These are phyloP conservation scores for Aspergillus ellipticus DNA, from an alignment of 495 filamentous ascomycete species.

Conservation along the genomic window DNA sequence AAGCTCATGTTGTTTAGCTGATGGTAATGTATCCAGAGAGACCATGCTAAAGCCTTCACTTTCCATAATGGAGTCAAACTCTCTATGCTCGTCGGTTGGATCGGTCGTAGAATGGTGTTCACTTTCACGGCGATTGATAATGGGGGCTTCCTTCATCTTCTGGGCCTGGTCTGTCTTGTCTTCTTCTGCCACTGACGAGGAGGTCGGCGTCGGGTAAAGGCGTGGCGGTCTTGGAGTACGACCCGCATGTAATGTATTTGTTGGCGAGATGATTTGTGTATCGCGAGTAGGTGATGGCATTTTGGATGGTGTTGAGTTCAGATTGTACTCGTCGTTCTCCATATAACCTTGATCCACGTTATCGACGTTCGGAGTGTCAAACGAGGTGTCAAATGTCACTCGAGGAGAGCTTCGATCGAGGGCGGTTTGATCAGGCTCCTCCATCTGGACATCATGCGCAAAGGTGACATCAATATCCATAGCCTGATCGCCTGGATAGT, in stretches of 20 bases:
- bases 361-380: conserved; percentile 30
- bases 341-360: conserved; percentile 28
- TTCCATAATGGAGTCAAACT: conserved; percentile 56
- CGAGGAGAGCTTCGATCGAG: conserved; percentile 11
- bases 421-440: conserved; percentile 4
- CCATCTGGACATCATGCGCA: conserved; percentile 20
- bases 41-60: conserved; percentile 61
- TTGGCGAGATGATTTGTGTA: conserved; percentile 22
- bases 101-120: conserved; percentile 19
- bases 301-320: conserved; percentile 41
- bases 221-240: conserved; percentile 29
- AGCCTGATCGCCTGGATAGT: conserved; percentile 8
- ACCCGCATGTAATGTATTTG: conserved; percentile 29
- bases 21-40: conserved; percentile 51
- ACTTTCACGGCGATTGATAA: conserved; percentile 5
- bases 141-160: not conserved
- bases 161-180: conserved; percentile 22
- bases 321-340: conserved; percentile 26
- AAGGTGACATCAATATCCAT: conserved; percentile 17
- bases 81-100: conserved; percentile 41
- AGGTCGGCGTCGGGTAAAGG: conserved; percentile 41
- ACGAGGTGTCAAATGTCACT: conserved; percentile 14
- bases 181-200: conserved; percentile 40
- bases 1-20: conserved; percentile 37
- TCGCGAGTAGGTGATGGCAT: conserved; percentile 37